Percentiles rank a stretch among this genome's conserved stretches.
Evolutionary conservation across 169 alveolate species (phyloP).

Genomic region (Eimeria sp.): DNA sequence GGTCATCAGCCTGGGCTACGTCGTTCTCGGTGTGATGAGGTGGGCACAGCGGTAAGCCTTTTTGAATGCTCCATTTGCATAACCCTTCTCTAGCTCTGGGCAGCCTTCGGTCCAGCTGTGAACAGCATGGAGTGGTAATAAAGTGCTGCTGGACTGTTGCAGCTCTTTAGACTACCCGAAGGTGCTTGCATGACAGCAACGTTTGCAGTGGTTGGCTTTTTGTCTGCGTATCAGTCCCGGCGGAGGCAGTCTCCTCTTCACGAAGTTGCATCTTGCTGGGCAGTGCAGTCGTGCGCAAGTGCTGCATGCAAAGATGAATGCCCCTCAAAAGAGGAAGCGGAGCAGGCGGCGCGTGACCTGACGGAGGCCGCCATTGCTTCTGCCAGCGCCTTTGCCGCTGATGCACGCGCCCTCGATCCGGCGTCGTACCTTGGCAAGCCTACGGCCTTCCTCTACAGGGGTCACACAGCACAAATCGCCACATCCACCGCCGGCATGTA

Average conservation of each 20-base stretch:
- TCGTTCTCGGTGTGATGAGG: background rate
- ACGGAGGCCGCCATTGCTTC: constrained; percentile 57
- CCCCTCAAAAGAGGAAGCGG: constrained; percentile 28
- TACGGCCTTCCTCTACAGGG: constrained; percentile 86
- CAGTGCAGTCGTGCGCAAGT: background rate
- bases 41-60: constrained; percentile 33
- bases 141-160: background rate
- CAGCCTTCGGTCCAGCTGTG: background rate
- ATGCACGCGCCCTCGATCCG: constrained; percentile 52
- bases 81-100: background rate
- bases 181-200: background rate
- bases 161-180: background rate
- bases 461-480: constrained; percentile 86
- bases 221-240: constrained; percentile 6
- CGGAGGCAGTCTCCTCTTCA: constrained; percentile 17
- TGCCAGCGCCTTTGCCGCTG: constrained; percentile 44
- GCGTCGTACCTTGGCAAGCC: constrained; percentile 52
- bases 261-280: background rate
- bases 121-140: background rate
- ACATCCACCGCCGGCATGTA: constrained; percentile 94
- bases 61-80: background rate
- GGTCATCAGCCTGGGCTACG: background rate
- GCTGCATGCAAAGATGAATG: constrained; percentile 3
- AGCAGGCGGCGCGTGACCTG: constrained; percentile 27
- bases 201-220: background rate